Evolutionary conservation across 2,329 filamentous ascomycete species (phyloP), one percentile per base, ranked within the genome.

Genomic region (Domatiomyces globalis): DNA sequence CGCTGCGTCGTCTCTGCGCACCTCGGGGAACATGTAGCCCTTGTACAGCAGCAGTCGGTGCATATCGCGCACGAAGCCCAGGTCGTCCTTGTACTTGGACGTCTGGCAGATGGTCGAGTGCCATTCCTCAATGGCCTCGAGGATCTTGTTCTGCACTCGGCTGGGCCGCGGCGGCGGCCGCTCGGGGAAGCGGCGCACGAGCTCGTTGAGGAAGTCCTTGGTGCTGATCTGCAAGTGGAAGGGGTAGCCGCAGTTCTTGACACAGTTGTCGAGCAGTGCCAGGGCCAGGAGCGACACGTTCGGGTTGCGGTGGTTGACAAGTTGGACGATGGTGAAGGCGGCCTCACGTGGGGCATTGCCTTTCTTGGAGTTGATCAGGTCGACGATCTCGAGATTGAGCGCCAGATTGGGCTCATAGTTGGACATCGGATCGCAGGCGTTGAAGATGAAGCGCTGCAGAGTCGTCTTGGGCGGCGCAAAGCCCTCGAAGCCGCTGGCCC

Each of bases 191-290:
- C 92, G 80, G 60, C 92, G 83, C 55, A 98, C 92, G 54, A 98
- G 81, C 73, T 98, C 92, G 71, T 98, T 98, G 62, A 98, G 81
- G 63, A 98, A 98, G 64, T 98, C 92, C 69, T 98, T 98, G 60
- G 92, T 96, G 69, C 86, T 89, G 66, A 98, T 95, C 70, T 98
- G 92, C 53, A 98, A 81, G 65, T 98, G 92, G 69, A 98, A 98
- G 1, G 92, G 89, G 67, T 98, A 98, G 62, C 92, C 92, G 76
- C 92, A 98, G 72, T 98, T 98, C 75, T 98, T 98, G 69, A 96
- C 92, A 69, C 92, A 96, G 57, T 96, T 96, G 67, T 98, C 92
- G 65, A 98, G 85, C 60, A 98, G 80, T 72, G 83, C 62, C 52
- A 65, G 48, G 54, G 92, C 90, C 53, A 96, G 78, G 59, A 98